phyloP scores from a whole-genome alignment of 192 early-diverging fungal species.

The Phlyctochytrium bullatum region DNA sequence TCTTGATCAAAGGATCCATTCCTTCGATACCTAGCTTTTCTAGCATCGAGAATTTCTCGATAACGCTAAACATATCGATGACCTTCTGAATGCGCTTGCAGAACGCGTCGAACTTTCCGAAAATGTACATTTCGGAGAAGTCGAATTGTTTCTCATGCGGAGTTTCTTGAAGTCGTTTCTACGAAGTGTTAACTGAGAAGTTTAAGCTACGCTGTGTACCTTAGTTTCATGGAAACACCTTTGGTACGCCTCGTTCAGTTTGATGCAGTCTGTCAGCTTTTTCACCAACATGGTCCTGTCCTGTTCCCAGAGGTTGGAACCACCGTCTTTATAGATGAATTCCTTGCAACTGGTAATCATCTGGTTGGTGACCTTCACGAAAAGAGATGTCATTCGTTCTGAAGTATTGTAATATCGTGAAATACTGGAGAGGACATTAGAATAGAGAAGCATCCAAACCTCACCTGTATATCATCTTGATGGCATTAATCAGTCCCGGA shows the following conservation, averaged over 20 bases:
- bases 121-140: conserved; percentile 70
- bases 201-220: conserved; percentile 22
- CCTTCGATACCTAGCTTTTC: conserved; percentile 61
- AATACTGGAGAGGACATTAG: conserved; percentile 36
- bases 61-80: conserved; percentile 67
- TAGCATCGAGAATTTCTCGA: conserved; percentile 61
- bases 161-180: conserved; percentile 52
- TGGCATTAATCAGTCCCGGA: conserved; percentile 65
- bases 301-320: conserved; percentile 64
- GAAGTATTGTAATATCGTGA: conserved; percentile 71
- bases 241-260: conserved; percentile 65
- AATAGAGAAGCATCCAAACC: conserved; percentile 5
- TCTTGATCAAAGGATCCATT: conserved; percentile 58
- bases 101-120: conserved; percentile 69
- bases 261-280: conserved; percentile 54
- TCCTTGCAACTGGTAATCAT: conserved; percentile 70
- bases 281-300: conserved; percentile 50
- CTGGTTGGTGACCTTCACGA: conserved; percentile 69
- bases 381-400: conserved; percentile 64
- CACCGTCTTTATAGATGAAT: conserved; percentile 65
- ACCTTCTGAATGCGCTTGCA: conserved; percentile 70
- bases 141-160: conserved; percentile 66
- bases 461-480: conserved; percentile 65
- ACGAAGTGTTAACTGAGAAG: neutral
- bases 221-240: conserved; percentile 64